A percentile compares a stretch with the other conserved stretches of the same genome.
phyloP scores from a whole-genome alignment of 78 protist species.

The Guillardia theta region DNA sequence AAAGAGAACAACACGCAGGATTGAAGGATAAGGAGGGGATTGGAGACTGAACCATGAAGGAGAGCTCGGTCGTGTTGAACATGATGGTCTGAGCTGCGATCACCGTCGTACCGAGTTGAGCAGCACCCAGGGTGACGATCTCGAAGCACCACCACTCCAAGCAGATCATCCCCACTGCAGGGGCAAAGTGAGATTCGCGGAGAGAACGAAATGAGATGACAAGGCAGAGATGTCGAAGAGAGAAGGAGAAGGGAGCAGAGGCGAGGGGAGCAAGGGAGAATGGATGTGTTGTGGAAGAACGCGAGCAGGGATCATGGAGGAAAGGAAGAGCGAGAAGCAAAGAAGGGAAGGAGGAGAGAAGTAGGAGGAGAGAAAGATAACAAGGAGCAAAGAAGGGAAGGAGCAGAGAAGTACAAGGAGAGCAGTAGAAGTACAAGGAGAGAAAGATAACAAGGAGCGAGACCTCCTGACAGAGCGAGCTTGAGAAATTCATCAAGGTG shows the following conservation, averaged over 20 bases:
- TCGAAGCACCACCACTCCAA: constrained; percentile 41
- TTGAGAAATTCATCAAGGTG: neutral
- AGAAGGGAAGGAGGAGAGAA: too few species aligned
- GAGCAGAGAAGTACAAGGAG: too few species aligned
- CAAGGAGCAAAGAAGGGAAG: too few species aligned
- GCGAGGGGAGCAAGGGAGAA: too few species aligned
- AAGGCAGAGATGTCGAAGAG: neutral
- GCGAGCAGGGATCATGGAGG: too few species aligned
- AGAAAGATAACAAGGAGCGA: too few species aligned
- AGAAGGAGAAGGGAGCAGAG: neutral
- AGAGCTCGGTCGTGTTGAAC: neutral
- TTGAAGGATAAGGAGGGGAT: neutral
- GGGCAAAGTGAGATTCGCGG: neutral
- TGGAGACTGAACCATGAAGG: neutral
- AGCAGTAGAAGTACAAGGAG: too few species aligned
- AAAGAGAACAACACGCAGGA: neutral
- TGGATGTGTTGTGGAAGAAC: too few species aligned
- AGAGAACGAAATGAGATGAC: too few species aligned
- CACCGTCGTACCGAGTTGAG: neutral
- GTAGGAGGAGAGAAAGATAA: too few species aligned
- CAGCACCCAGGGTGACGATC: neutral
- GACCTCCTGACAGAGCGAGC: neutral
- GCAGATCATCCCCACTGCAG: neutral
- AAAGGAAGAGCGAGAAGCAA: too few species aligned
- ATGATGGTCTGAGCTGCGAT: neutral